phyloP scores from a whole-genome alignment of 768 basidiomycete species.

The Lactifluus volemus region DNA sequence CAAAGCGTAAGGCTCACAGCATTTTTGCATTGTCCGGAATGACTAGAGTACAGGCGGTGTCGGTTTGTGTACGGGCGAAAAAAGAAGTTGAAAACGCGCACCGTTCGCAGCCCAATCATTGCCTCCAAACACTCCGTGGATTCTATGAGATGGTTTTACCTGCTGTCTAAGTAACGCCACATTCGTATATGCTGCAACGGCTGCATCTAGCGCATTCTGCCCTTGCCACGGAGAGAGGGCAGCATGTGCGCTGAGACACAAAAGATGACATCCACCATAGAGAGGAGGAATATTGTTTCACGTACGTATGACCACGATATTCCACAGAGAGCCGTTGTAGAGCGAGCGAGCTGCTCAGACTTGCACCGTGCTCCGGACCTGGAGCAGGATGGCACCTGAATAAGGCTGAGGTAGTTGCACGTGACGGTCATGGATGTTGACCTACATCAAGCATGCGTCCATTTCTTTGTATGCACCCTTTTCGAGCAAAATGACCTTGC shows the following conservation, averaged over 20 bases:
- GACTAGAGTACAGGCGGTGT: constrained; percentile 35
- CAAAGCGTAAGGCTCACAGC: constrained; percentile 34
- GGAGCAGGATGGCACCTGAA: constrained; percentile 75
- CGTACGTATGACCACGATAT: constrained; percentile 66
- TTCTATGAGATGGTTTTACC: constrained; percentile 62
- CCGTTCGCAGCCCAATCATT: constrained; percentile 69
- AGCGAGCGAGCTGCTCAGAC: constrained; percentile 56
- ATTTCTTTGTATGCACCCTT: constrained; percentile 68
- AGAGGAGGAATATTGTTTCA: not conserved
- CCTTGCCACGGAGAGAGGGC: constrained; percentile 81
- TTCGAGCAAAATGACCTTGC: constrained; percentile 63
- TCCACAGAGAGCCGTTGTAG: constrained; percentile 51
- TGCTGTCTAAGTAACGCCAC: constrained; percentile 79
- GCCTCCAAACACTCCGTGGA: constrained; percentile 74
- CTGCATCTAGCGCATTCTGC: constrained; percentile 75
- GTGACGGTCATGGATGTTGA: not conserved
- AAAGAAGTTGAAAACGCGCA: constrained; percentile 27
- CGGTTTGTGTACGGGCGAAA: not conserved
- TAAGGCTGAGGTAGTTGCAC: not conserved
- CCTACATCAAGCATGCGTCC: constrained; percentile 69
- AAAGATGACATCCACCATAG: not conserved
- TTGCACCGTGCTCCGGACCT: constrained; percentile 61
- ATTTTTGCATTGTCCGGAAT: constrained; percentile 78
- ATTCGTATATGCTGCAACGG: constrained; percentile 75
- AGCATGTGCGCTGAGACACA: constrained; percentile 54